Conservation (phyloP, 2,329 filamentous ascomycete species). For the Dactylella cylindrospora region DNA sequence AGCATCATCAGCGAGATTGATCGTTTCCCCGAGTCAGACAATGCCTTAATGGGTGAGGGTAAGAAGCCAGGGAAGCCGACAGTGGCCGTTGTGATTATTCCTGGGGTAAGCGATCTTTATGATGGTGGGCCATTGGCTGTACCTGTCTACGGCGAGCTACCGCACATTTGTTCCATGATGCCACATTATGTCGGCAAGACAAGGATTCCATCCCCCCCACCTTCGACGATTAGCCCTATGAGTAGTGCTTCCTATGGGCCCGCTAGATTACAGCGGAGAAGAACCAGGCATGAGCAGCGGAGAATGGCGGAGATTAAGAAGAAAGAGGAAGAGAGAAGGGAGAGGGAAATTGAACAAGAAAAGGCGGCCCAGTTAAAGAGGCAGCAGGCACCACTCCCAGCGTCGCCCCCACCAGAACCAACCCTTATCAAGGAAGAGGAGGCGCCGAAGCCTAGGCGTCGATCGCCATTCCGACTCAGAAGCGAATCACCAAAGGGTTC, state of each 20-base stretch:
- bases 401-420: conserved; percentile 27
- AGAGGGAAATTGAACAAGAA: conserved; percentile 1
- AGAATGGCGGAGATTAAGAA: conserved; percentile 12
- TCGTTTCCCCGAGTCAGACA: conserved; percentile 30
- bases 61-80: conserved; percentile 40
- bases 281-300: conserved; percentile 31
- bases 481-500: conserved; percentile 39
- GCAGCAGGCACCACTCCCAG: conserved; percentile 45
- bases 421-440: conserved; percentile 15
- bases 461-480: conserved; percentile 16
- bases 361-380: conserved; percentile 16
- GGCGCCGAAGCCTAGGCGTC: conserved; percentile 45
- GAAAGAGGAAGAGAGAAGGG: conserved; percentile 17
- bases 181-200: conserved; percentile 40
- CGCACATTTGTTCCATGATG: conserved; percentile 42
- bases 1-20: conserved; percentile 36
- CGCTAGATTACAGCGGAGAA: conserved; percentile 22
- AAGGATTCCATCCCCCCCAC: conserved; percentile 36
- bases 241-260: conserved; percentile 43
- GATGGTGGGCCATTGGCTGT: conserved; percentile 33
- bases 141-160: conserved; percentile 37
- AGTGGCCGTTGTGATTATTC: conserved; percentile 38
- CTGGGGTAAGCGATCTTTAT: conserved; percentile 33
- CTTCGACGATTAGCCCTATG: conserved; percentile 42
- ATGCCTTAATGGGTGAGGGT: conserved; percentile 26